Percentiles rank a stretch among this genome's conserved stretches.
These are phyloP conservation scores for Rhodotorula sp. DNA, from an alignment of 1,284 basidiomycete genomes.

Conservation along the genomic window DNA sequence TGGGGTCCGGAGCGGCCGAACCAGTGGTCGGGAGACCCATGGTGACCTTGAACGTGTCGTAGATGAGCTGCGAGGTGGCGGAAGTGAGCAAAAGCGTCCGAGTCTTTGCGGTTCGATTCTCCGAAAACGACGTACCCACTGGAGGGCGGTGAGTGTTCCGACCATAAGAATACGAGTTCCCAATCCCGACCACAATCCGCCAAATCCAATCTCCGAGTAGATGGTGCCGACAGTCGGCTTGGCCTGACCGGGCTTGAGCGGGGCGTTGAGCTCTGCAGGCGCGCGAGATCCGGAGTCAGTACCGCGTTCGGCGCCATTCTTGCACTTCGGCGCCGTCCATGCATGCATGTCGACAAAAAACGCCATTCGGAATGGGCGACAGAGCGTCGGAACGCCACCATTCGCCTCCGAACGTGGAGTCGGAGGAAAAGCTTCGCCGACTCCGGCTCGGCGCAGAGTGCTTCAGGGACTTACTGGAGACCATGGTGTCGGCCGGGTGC, in stretches of 20 bases:
- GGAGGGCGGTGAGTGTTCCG: conserved; percentile 47
- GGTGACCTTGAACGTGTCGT: conserved; percentile 44
- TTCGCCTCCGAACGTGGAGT: too few species aligned
- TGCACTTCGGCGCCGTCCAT: too few species aligned
- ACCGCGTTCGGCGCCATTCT: too few species aligned
- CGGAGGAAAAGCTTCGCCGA: not conserved
- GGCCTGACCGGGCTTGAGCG: conserved; percentile 43
- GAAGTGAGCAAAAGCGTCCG: too few species aligned
- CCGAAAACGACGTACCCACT: conserved; percentile 37
- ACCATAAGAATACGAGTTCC: conserved; percentile 45
- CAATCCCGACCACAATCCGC: conserved; percentile 46
- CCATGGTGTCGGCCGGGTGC: conserved; percentile 49
- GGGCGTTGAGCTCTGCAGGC: conserved; percentile 44
- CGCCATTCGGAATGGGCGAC: too few species aligned
- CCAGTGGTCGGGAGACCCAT: conserved; percentile 43
- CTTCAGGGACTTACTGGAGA: conserved; percentile 25
- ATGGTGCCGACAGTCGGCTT: conserved; percentile 47
- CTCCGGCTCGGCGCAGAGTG: not conserved
- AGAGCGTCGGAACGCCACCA: too few species aligned
- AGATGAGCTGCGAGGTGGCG: conserved; percentile 30
- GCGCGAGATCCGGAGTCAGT: not conserved
- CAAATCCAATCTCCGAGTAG: conserved; percentile 47
- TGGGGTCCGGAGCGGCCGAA: conserved; percentile 19
- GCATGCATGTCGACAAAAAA: too few species aligned
- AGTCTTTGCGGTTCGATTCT: not conserved